phyloP scores from a whole-genome alignment of 1,284 basidiomycete species.

The Agaricales sp. region DNA sequence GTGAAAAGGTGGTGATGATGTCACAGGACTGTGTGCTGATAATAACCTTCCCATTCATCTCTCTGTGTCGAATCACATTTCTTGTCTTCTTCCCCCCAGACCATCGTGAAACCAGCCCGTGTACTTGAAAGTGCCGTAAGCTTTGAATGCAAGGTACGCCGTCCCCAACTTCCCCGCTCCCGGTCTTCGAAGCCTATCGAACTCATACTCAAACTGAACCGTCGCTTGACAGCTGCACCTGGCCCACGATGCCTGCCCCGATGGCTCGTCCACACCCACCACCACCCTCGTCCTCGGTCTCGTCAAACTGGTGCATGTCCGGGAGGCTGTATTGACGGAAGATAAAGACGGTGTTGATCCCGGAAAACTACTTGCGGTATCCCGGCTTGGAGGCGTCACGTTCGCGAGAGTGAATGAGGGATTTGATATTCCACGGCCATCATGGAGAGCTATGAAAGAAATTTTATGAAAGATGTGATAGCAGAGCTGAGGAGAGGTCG shows the following conservation, averaged over 20 bases:
- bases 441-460: conserved; percentile 32
- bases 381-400: conserved; percentile 51
- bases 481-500: not conserved
- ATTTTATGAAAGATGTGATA: not conserved
- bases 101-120: conserved; percentile 47
- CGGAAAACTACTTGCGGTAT: conserved; percentile 47
- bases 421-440: conserved; percentile 45
- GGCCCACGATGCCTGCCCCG: conserved; percentile 39
- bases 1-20: too few relatives aligned
- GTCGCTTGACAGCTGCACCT: conserved; percentile 34
- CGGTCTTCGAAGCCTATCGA: conserved; percentile 5
- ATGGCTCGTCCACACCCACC: conserved; percentile 29
- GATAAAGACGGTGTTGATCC: conserved; percentile 48
- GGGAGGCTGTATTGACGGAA: conserved; percentile 37
- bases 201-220: conserved; percentile 1
- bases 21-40: too few relatives aligned
- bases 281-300: conserved; percentile 55
- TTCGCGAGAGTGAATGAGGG: conserved; percentile 47
- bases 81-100: not conserved
- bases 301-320: conserved; percentile 54
- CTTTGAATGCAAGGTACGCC: conserved; percentile 59
- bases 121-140: conserved; percentile 65
- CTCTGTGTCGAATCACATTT: too few relatives aligned
- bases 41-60: too few relatives aligned
- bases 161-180: conserved; percentile 6